These are phyloP conservation scores for Colletotrichum nymphaeae DNA, from an alignment of 2,329 filamentous ascomycete genomes.

Conservation along the genomic window DNA sequence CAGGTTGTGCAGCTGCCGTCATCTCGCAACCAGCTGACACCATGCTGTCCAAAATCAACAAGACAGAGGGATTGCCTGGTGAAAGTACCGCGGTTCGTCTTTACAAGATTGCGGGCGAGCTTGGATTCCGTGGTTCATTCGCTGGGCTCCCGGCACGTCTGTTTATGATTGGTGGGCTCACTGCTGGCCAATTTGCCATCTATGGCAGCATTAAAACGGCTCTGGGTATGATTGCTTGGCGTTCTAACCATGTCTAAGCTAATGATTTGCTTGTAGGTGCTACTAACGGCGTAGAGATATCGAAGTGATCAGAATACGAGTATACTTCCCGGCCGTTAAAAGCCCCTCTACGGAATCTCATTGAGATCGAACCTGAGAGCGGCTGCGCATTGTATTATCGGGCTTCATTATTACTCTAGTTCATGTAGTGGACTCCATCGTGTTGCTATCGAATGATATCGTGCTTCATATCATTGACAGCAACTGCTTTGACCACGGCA, in stretches of 20 bases:
- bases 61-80: constrained; percentile 87
- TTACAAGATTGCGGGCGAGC: constrained; percentile 88
- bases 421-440: no score
- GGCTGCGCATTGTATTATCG: no score
- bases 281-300: neutral
- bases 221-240: neutral
- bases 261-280: neutral
- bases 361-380: no score
- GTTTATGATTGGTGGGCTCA: constrained; percentile 75
- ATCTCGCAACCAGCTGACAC: constrained; percentile 92
- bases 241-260: neutral
- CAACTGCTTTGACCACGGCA: no score
- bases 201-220: constrained; percentile 57
- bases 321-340: no score
- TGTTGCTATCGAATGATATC: no score
- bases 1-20: constrained; percentile 84
- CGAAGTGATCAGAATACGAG: neutral
- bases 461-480: no score
- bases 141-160: constrained; percentile 81
- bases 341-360: no score
- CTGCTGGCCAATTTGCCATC: constrained; percentile 87
- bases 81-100: constrained; percentile 84
- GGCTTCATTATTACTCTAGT: no score
- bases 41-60: constrained; percentile 96
- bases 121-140: constrained; percentile 83